Percentiles rank a stretch among this genome's conserved stretches.
These are phyloP conservation scores for Cornus kousa DNA, from an alignment of 148 eudicot genomes.

Conservation along the genomic window DNA sequence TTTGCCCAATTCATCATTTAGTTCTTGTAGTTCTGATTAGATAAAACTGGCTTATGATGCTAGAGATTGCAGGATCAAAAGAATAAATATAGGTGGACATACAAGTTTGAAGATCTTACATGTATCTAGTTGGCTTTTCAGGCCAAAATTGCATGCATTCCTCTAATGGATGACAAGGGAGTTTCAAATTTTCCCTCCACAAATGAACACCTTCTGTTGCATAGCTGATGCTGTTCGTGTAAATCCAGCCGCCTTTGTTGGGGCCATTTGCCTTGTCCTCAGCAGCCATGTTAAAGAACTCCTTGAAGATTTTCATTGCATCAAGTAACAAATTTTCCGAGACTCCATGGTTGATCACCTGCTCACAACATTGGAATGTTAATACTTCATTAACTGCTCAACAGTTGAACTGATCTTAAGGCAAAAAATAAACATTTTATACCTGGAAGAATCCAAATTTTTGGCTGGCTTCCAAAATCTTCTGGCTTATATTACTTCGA, in stretches of 20 bases:
- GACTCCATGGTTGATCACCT: conserved; percentile 71
- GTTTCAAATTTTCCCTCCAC: conserved; percentile 58
- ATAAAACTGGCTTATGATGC: background rate
- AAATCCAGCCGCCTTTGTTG: conserved; percentile 36
- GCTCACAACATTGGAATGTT: background rate
- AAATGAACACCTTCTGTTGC: conserved; percentile 40
- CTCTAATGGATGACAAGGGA: conserved; percentile 46
- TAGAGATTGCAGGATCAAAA: background rate
- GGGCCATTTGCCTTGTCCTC: conserved; percentile 39
- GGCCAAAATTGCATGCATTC: conserved; percentile 52
- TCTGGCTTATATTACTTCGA: conserved; percentile 8
- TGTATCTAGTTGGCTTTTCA: conserved; percentile 44
- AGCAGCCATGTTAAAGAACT: conserved; percentile 43
- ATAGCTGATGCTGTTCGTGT: conserved; percentile 39
- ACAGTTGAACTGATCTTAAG: no score
- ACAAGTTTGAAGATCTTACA: conserved; percentile 25
- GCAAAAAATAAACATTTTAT: background rate
- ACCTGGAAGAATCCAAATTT: conserved; percentile 70
- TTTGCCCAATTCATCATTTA: background rate
- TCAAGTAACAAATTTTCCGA: conserved; percentile 31
- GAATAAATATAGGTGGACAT: no score
- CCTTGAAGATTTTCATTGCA: conserved; percentile 35
- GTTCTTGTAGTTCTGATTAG: background rate
- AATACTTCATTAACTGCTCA: no score
- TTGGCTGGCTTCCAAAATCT: conserved; percentile 43